phyloP scores from a whole-genome alignment of 768 basidiomycete genomes.

The Hygrophoropsis aurantiaca region DNA sequence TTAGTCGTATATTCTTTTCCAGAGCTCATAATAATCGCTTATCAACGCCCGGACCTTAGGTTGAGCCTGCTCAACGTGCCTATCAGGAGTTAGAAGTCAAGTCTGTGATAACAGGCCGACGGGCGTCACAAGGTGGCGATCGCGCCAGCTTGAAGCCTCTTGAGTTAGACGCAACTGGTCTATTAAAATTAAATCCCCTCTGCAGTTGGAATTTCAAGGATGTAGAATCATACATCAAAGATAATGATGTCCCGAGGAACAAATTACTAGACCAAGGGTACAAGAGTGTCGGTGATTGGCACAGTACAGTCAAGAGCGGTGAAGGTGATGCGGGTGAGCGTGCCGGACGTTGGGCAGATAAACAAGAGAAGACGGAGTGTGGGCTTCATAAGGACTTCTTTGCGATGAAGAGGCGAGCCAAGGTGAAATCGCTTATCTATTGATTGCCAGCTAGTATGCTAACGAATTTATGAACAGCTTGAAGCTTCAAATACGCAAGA shows the following conservation, averaged over 20 bases:
- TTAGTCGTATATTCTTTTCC: slow-evolving; percentile 28
- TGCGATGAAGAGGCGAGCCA: slow-evolving; percentile 61
- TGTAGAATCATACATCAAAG: slow-evolving; percentile 82
- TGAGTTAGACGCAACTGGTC: slow-evolving; percentile 86
- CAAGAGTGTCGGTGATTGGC: slow-evolving; percentile 96
- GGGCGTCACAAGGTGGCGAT: slow-evolving; percentile 92
- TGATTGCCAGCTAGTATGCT: neutral
- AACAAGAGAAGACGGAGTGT: slow-evolving; percentile 86
- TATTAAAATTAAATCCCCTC: slow-evolving; percentile 93
- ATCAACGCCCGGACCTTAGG: slow-evolving; percentile 42
- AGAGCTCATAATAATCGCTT: neutral
- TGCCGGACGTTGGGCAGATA: slow-evolving; percentile 89
- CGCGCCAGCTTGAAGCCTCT: slow-evolving; percentile 80
- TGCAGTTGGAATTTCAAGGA: slow-evolving; percentile 83
- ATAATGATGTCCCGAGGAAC: slow-evolving; percentile 85
- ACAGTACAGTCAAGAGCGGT: slow-evolving; percentile 78
- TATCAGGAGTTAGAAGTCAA: slow-evolving; percentile 78
- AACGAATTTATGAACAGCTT: neutral
- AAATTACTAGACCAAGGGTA: slow-evolving; percentile 88
- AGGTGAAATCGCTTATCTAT: slow-evolving; percentile 18
- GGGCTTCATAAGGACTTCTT: slow-evolving; percentile 94
- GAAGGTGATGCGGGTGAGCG: slow-evolving; percentile 74
- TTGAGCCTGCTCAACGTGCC: slow-evolving; percentile 89
- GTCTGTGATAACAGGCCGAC: slow-evolving; percentile 92
- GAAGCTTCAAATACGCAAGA: neutral